A percentile compares a stretch with the other conserved stretches of the same genome.
Conservation (phyloP, 2,329 filamentous ascomycete genomes). For the Zasmidium cellare region DNA sequence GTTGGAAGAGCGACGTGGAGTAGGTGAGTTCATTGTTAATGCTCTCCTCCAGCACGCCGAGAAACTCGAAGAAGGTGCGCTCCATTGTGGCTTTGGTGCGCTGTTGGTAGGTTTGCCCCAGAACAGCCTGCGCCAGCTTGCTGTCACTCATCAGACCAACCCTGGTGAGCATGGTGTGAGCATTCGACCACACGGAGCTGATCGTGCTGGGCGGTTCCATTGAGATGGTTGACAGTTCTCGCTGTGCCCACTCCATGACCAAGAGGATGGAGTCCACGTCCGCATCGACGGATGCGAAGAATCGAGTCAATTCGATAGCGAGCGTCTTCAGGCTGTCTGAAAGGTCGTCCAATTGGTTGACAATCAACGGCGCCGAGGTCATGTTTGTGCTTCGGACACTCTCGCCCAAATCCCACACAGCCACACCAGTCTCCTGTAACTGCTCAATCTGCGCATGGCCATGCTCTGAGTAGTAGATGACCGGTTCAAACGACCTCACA, state of each 20-base stretch:
- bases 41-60: slow-evolving; percentile 82
- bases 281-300: slow-evolving; percentile 90
- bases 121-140: slow-evolving; percentile 50
- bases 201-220: slow-evolving; percentile 63
- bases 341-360: slow-evolving; percentile 78
- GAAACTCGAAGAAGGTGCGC: slow-evolving; percentile 83
- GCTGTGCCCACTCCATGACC: slow-evolving; percentile 93
- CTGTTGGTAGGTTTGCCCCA: slow-evolving; percentile 79
- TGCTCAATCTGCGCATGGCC: slow-evolving; percentile 83
- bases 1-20: slow-evolving; percentile 74
- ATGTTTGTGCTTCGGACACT: slow-evolving; percentile 87
- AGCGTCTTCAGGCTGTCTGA: slow-evolving; percentile 83
- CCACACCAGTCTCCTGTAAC: slow-evolving; percentile 85
- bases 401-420: slow-evolving; percentile 92
- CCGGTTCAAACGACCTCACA: slow-evolving; percentile 86
- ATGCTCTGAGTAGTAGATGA: slow-evolving; percentile 93
- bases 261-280: slow-evolving; percentile 91
- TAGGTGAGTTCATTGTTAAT: slow-evolving; percentile 82
- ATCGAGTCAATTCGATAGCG: slow-evolving; percentile 81
- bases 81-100: slow-evolving; percentile 78
- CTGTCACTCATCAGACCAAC: slow-evolving; percentile 44
- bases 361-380: slow-evolving; percentile 84
- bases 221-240: slow-evolving; percentile 73
- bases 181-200: slow-evolving; percentile 76
- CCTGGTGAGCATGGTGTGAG: slow-evolving; percentile 73